Evolutionary conservation across 495 filamentous ascomycete species (phyloP), one percentile per base, ranked within the genome.

Genomic region (Talaromyces wortmannii): DNA sequence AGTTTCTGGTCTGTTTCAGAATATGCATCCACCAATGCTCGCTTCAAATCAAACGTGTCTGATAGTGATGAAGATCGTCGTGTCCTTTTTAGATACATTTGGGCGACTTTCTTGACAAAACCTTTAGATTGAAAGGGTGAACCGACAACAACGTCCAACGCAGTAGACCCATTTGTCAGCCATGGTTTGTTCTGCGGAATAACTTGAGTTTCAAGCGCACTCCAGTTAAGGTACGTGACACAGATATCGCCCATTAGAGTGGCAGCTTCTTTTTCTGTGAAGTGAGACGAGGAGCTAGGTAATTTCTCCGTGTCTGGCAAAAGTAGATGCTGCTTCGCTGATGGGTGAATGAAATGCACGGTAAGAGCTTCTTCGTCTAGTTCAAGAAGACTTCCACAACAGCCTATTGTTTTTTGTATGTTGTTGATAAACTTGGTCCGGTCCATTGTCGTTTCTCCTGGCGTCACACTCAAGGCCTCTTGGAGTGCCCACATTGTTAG

Each of bases 341-440:
- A 76, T 44, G 69, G 67, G 54, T 78, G 74, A n/a, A 75, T 61
- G 31, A 75, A 57, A 46, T 67, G 60, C n/a, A 73, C 60, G 7
- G 72, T 71, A 6, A 61, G 50, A 13, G 68, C 62, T 55, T 78
- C 74, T 63, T 78, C 74, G 48, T 78, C 73, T 23, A 77, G 57
- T 15, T 55, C 63, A 30, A 78, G 36, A 13, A 78, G 69, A 50
- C 72, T 63, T 53, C 73, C 74, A 57, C 74, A 78, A 50, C 64
- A 72, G 42, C 59, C 47, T 43, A 76, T 55, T 56, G 57, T 60
- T 32, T 58, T 65, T 59, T 57, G 48, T 50, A 75, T 58, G 50
- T 75, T 61, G 57, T 70, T 73, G 12, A 73, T 13, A 17, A 67
- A 59, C 49, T 53, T 63, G 12, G 60, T 60, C 17, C 60, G 58